These are phyloP conservation scores for Pleurotus tuoliensis DNA, from an alignment of 768 basidiomycete genomes.

Conservation along the genomic window DNA sequence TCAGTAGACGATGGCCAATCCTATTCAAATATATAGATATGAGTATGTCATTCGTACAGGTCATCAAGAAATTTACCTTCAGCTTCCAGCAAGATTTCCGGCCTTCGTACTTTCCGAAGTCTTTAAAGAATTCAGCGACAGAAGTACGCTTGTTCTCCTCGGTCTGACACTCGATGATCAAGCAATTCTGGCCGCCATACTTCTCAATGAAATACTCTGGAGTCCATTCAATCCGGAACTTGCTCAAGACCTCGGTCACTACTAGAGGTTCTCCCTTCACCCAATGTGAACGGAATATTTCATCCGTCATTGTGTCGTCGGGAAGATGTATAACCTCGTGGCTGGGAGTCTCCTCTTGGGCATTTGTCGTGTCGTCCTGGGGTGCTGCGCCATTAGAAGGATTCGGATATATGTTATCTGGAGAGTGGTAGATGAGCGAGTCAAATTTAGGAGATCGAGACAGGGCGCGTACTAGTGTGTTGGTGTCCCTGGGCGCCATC, in stretches of 20 bases:
- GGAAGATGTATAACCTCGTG: constrained; percentile 43
- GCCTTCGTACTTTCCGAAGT: constrained; percentile 67
- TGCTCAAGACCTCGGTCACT: constrained; percentile 59
- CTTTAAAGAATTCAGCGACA: constrained; percentile 74
- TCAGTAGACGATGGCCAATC: constrained; percentile 93
- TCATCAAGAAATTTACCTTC: constrained; percentile 44
- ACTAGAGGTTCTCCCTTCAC: constrained; percentile 69
- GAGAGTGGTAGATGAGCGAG: no score
- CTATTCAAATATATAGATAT: constrained; percentile 30
- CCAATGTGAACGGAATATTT: constrained; percentile 71
- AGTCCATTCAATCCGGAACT: constrained; percentile 72
- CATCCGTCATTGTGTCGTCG: constrained; percentile 48
- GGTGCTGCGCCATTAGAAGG: background rate
- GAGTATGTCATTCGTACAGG: background rate
- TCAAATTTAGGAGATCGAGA: no score
- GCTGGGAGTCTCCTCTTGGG: constrained; percentile 34
- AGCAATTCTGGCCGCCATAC: constrained; percentile 59
- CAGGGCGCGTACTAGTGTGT: background rate
- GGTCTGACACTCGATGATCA: constrained; percentile 81
- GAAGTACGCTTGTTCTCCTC: constrained; percentile 59
- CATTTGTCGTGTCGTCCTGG: background rate
- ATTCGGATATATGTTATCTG: background rate
- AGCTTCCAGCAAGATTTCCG: constrained; percentile 65
- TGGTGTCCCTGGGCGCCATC: background rate
- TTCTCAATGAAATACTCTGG: constrained; percentile 76